Evolutionary conservation across 306 rosid species (phyloP).

Genomic region (Begonia peltatifolia): DNA sequence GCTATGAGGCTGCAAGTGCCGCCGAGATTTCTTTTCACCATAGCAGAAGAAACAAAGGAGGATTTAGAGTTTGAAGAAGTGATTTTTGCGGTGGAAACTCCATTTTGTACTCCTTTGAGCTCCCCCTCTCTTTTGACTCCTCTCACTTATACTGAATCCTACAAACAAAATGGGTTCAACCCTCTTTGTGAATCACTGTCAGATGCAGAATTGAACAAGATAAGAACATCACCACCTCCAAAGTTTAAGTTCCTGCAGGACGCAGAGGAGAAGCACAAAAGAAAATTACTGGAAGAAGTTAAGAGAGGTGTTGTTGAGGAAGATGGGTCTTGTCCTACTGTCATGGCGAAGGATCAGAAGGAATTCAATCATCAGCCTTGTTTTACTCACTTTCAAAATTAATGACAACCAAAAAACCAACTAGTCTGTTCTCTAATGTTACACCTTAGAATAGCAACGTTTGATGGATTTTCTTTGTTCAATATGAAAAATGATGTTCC

Average conservation of each 20-base stretch:
- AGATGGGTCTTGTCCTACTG: too few species aligned
- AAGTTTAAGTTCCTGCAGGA: conserved; percentile 84
- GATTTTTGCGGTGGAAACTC: conserved; percentile 72
- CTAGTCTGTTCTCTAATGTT: too few species aligned
- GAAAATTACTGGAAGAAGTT: too few species aligned
- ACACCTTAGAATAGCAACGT: too few species aligned
- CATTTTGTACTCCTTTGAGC: conserved; percentile 65
- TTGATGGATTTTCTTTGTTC: too few species aligned
- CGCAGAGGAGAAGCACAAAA: conserved; percentile 47
- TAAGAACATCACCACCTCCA: conserved; percentile 89
- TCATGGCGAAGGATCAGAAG: too few species aligned
- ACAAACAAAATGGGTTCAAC: conserved; percentile 47
- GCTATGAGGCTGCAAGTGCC: conserved; percentile 62
- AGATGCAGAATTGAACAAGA: conserved; percentile 73
- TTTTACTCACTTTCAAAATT: too few species aligned
- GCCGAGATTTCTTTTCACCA: conserved; percentile 83
- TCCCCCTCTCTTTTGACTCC: conserved; percentile 79
- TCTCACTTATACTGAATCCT: conserved; percentile 40
- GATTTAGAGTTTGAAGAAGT: conserved; percentile 59
- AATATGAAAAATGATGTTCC: too few species aligned
- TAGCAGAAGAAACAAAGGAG: conserved; percentile 85
- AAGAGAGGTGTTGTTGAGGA: too few species aligned
- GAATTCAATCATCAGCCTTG: too few species aligned
- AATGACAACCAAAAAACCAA: too few species aligned
- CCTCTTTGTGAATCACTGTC: conserved; percentile 58